Evolutionary conservation across 1,284 basidiomycete genomes (phyloP).

Genomic region (Cryptococcus jaspeensis): DNA sequence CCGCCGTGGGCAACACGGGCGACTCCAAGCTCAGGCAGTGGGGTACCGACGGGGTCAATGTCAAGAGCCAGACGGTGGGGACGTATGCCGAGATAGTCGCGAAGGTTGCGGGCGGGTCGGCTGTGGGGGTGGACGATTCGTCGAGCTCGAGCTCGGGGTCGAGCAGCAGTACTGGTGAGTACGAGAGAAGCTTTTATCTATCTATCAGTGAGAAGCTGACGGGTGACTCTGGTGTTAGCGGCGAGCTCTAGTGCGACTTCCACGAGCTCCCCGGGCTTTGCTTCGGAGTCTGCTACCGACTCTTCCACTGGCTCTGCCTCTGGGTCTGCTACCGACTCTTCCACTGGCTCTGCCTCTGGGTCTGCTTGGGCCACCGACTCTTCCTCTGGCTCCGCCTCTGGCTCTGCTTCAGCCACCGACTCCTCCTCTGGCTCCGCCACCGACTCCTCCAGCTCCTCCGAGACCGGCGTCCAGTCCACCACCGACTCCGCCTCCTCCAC

Average conservation of each 20-base stretch:
- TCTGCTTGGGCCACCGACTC: neutral
- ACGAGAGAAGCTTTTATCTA: neutral
- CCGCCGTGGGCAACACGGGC: constrained; percentile 16
- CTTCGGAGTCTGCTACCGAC: neutral
- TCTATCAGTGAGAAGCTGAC: neutral
- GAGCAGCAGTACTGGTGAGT: neutral
- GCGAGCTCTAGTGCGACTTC: neutral
- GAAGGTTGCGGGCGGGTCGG: constrained; percentile 2
- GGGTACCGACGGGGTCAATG: constrained; percentile 19
- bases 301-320: neutral
- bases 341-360: neutral
- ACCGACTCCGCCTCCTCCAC: constrained; percentile 3
- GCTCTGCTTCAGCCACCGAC: neutral
- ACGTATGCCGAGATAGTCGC: constrained; percentile 9
- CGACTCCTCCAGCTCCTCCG: neutral
- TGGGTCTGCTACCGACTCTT: neutral
- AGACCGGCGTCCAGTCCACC: neutral
- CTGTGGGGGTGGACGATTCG: neutral
- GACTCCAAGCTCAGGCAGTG: constrained; percentile 13
- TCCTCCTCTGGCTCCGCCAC: neutral
- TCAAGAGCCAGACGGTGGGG: constrained; percentile 8
- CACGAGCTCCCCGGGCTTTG: neutral
- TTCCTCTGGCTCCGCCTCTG: neutral
- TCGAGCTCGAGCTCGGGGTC: neutral
- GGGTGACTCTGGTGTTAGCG: neutral